Percentiles rank a stretch among this genome's conserved stretches.
phyloP scores from a whole-genome alignment of 108 stramenopile species.

The Pseudonitzschia multistriata region DNA sequence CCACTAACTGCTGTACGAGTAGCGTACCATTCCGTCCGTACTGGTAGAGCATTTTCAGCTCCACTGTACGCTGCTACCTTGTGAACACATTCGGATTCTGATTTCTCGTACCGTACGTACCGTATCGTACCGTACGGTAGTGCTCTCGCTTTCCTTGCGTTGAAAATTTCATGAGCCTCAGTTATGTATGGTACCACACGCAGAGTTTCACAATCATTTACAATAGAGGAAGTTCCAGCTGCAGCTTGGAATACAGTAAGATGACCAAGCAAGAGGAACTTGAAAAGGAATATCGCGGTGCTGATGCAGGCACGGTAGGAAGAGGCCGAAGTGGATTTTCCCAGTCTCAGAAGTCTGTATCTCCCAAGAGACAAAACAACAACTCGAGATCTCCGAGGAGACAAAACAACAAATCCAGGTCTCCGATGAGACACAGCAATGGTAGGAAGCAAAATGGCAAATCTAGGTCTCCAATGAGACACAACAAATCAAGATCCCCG shows the following conservation, averaged over 20 bases:
- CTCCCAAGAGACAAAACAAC: not conserved
- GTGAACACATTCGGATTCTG: too few species aligned
- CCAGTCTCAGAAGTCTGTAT: not conserved
- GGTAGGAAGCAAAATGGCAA: conserved; percentile 7
- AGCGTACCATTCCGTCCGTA: too few species aligned
- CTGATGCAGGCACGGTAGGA: not conserved
- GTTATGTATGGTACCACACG: too few species aligned
- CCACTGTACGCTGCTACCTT: too few species aligned
- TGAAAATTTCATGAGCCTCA: too few species aligned
- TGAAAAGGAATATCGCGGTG: not conserved
- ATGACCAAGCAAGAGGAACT: not conserved
- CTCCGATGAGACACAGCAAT: conserved; percentile 18
- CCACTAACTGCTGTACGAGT: too few species aligned
- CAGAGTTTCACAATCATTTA: too few species aligned
- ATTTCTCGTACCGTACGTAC: too few species aligned
- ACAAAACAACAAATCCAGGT: conserved; percentile 34
- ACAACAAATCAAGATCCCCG: conserved; percentile 27
- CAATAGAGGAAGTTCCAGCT: not conserved
- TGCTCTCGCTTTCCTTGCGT: too few species aligned
- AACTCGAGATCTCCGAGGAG: conserved; percentile 14
- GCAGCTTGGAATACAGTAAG: not conserved
- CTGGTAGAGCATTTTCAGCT: too few species aligned
- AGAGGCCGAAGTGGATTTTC: not conserved
- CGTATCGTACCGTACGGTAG: too few species aligned
- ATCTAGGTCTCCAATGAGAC: conserved; percentile 18